Evolutionary conservation across 495 filamentous ascomycete genomes (phyloP), one percentile per base, ranked within the genome.

Genomic region (Achaetomiella virescens): DNA sequence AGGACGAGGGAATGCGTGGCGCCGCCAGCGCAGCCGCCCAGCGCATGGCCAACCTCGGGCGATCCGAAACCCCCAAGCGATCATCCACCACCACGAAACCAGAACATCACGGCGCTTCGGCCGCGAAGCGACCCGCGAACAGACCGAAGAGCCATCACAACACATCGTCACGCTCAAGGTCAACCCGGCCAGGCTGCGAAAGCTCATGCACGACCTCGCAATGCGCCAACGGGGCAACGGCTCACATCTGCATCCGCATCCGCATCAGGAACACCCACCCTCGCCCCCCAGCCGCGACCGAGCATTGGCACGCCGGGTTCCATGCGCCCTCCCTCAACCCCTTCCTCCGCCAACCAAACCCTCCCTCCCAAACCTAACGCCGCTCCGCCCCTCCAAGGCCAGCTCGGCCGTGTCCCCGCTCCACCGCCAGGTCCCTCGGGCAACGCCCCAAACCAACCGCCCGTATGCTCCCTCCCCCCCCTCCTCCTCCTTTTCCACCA

Each of bases 1-100:
- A 82, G 91, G 57, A 95, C 88, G n/a, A 78, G 91, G 86, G 85
- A 18, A 90, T 96, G 83, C 83, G 86, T 54, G 90, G 85, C 29
- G 90, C 89, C 18, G 91, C 89, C 52, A 86, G 78, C 37, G 90
- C 88, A 20, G 91, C 91, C 24, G 86, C 90, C 63, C 78, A 82
- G 64, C 73, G 81, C 50, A 81, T 83, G 71, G 86, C 89, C 8
- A 89, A 87, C 58, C 64, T 95, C 31, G 89, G 85, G 25, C 84
- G 93, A 37, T 97, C 91, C 14, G 88, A 90, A 62, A 97, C 93
- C 0, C 93, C 95, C 1, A 97, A 68, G 73, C 81, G 25, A 74
- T 74, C 55, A 70, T 85, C 22, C 82, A 88, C 68, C 85, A 89
- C 61, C 82, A 86, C 62, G 90, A 91, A 64, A 84, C 85, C 1